phyloP scores from a whole-genome alignment of 495 filamentous ascomycete genomes.

The Jackrogersella multiformis region DNA sequence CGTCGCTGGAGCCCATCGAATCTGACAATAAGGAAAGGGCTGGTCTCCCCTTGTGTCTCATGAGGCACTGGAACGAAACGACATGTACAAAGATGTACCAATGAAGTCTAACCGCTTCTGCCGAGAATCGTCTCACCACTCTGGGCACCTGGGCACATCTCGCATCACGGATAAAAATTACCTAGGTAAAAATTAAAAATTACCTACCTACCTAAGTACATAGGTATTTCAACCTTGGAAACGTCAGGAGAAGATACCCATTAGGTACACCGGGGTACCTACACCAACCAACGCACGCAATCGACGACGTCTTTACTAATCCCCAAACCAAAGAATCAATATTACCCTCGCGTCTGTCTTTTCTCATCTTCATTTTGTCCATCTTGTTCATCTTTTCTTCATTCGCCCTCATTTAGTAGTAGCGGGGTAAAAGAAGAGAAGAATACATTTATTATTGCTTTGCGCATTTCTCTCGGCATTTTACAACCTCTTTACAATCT shows the following conservation, averaged over 20 bases:
- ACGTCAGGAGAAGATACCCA: too few species aligned
- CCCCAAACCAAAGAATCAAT: not conserved
- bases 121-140: conserved; percentile 28
- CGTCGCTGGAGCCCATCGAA: conserved; percentile 7
- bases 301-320: not conserved
- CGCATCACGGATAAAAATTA: conserved; percentile 29
- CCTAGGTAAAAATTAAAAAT: conserved; percentile 2
- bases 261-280: too few species aligned
- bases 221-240: not conserved
- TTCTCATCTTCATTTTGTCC: not conserved
- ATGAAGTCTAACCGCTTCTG: conserved; percentile 35
- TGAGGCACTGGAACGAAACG: conserved; percentile 6
- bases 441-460: not conserved
- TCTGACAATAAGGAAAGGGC: conserved; percentile 14
- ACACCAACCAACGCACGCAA: not conserved
- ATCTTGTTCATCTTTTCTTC: not conserved
- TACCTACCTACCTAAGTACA: not conserved
- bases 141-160: too few species aligned
- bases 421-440: conserved; percentile 7
- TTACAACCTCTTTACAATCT: too few species aligned
- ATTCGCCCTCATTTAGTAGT: not conserved
- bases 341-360: not conserved
- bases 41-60: not conserved
- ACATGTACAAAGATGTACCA: not conserved
- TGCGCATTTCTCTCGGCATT: too few species aligned